Base-by-base conservation (phyloP, 1,284 basidiomycete species). In the Takashimella tepidaria region DNA sequence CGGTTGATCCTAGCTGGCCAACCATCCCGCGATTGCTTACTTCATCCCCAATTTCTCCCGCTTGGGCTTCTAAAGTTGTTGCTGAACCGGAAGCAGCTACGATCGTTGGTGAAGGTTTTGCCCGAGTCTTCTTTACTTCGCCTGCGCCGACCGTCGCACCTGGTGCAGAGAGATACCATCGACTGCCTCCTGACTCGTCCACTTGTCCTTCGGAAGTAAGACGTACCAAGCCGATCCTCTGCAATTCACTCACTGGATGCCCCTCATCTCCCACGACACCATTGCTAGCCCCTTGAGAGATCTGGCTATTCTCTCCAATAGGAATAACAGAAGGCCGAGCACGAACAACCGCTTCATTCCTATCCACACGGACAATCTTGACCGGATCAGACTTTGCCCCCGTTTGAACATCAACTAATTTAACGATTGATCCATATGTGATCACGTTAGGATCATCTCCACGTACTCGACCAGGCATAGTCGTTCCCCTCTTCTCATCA, bases 321-420 rank as follows among this genome's bases (percentile, higher is more conserved):
- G n/a, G n/a, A n/a, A n/a, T n/a, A n/a, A n/a, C n/a, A n/a, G n/a
- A n/a, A n/a, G n/a, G n/a, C n/a, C n/a, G n/a, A 12, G 40, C 47
- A 22, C 81, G 78, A 8, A 85, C 84, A 47, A 89, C 57, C 13
- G 77, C 88, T 54, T 86, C 81, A 25, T 89, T 89, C 70, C 92
- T 92, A 70, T 95, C 92, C 13, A 97, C 89, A 72, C 93, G 93
- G 59, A 91, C 88, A 50, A 97, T 87, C 57, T 91, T 80, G 37
- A 96, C 80, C 1, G 89, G 86, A n/a, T 89, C 86, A 1, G 89
- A 92, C 3, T 86, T 83, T 48, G 87, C 86, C 10, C 91, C 90
- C 4, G 87, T 87, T 60, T 86, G 82, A 0, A 87, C 83, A 67
- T 96, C 92, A 1, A 88, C 86, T 45, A 96, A 78, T 23, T 88